Conservation (phyloP, 2,329 filamentous ascomycete species). For the Cytospora piceicola region DNA sequence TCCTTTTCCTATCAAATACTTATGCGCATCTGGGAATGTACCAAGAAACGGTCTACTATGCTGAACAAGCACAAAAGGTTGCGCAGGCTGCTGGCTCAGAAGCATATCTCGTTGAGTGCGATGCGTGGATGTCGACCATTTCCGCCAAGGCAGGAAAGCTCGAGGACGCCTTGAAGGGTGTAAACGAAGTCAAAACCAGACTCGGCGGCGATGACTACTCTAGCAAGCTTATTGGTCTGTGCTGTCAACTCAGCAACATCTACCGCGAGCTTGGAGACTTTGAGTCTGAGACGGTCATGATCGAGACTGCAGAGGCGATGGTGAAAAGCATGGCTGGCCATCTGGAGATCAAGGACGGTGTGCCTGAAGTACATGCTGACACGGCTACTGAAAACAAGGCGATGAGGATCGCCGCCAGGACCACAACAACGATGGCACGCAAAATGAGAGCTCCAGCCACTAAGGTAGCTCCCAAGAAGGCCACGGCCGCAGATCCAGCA, state of each 20-base stretch:
- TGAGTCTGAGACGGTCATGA: slow-evolving; percentile 48
- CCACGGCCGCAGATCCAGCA: slow-evolving; percentile 16
- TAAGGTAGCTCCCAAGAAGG: slow-evolving; percentile 31
- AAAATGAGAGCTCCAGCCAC: slow-evolving; percentile 35
- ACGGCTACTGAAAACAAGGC: slow-evolving; percentile 44
- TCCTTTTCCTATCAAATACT: slow-evolving; percentile 74
- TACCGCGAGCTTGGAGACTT: slow-evolving; percentile 54
- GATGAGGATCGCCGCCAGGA: slow-evolving; percentile 41
- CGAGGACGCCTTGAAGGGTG: slow-evolving; percentile 59
- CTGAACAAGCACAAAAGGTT: slow-evolving; percentile 80
- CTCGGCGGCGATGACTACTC: slow-evolving; percentile 53
- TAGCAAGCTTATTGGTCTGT: slow-evolving; percentile 50
- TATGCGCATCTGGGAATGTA: slow-evolving; percentile 86
- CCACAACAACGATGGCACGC: slow-evolving; percentile 34
- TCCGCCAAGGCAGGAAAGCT: slow-evolving; percentile 62
- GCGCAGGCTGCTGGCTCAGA: slow-evolving; percentile 69
- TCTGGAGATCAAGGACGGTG: neutral
- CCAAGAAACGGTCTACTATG: slow-evolving; percentile 85
- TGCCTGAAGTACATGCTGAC: slow-evolving; percentile 4
- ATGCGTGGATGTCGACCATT: slow-evolving; percentile 59
- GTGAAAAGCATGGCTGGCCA: slow-evolving; percentile 41
- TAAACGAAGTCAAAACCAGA: slow-evolving; percentile 56
- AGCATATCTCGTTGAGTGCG: slow-evolving; percentile 59
- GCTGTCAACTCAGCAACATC: slow-evolving; percentile 60
- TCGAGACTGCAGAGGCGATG: slow-evolving; percentile 55